Conservation (phyloP, 169 alveolate genomes). For the Eimeria nieschulzi region DNA sequence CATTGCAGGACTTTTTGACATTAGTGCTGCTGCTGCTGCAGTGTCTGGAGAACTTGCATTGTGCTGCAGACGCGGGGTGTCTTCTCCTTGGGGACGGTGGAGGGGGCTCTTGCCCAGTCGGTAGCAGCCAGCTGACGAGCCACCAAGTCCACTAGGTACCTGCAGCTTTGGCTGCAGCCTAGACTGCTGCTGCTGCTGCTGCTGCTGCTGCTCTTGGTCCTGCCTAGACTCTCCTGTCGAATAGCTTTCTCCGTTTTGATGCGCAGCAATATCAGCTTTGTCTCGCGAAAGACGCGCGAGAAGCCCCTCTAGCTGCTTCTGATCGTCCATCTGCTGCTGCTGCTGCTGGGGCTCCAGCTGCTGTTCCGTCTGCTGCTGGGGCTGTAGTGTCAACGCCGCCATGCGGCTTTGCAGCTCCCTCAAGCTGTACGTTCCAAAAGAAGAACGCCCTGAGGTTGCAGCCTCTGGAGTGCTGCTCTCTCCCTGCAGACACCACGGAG, state of each 20-base stretch:
- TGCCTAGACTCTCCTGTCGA: neutral
- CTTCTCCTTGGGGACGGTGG: conserved; percentile 67
- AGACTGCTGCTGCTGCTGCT: conserved; percentile 36
- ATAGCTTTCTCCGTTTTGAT: neutral
- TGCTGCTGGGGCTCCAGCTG: conserved; percentile 21
- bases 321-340: conserved; percentile 11
- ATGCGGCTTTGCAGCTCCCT: conserved; percentile 67
- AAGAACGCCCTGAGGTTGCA: conserved; percentile 2
- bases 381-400: conserved; percentile 63
- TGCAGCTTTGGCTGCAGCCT: conserved; percentile 36
- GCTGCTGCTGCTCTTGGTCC: conserved; percentile 26
- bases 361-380: conserved; percentile 45
- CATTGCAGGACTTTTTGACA: neutral
- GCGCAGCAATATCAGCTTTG: conserved; percentile 8
- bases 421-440: conserved; percentile 41
- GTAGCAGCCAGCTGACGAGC: conserved; percentile 36
- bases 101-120: conserved; percentile 62
- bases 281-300: conserved; percentile 57
- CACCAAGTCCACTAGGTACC: conserved; percentile 49
- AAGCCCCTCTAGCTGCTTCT: conserved; percentile 57
- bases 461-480: conserved; percentile 39
- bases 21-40: conserved; percentile 18
- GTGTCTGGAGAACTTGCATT: conserved; percentile 54
- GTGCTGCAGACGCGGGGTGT: conserved; percentile 64
- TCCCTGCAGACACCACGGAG: conserved; percentile 30